phyloP scores from a whole-genome alignment of 768 basidiomycete species.

The Panaeolus cyanescens region DNA sequence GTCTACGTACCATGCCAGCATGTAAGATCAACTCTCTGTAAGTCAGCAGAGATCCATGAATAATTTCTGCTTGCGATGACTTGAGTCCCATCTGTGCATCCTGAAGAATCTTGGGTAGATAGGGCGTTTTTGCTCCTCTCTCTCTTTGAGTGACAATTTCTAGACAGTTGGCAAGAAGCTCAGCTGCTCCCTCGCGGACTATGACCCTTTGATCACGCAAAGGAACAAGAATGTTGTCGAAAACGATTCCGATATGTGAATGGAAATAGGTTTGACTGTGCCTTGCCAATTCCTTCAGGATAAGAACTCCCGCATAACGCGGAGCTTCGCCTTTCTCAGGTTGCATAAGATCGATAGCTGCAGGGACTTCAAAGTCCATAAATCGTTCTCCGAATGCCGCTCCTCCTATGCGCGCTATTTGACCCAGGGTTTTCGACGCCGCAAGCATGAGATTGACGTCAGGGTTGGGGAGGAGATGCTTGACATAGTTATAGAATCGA shows the following conservation, averaged over 20 bases:
- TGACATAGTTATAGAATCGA: slow-evolving; percentile 91
- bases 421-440: slow-evolving; percentile 89
- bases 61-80: slow-evolving; percentile 79
- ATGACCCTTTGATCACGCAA: slow-evolving; percentile 87
- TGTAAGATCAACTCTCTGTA: slow-evolving; percentile 90
- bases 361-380: slow-evolving; percentile 87
- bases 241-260: slow-evolving; percentile 82
- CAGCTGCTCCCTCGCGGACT: slow-evolving; percentile 91
- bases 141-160: slow-evolving; percentile 83
- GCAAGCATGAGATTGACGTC: slow-evolving; percentile 94
- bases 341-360: slow-evolving; percentile 78
- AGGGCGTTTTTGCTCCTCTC: slow-evolving; percentile 62
- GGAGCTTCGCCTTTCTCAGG: slow-evolving; percentile 81
- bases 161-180: slow-evolving; percentile 89
- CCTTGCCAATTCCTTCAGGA: slow-evolving; percentile 89
- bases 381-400: slow-evolving; percentile 84
- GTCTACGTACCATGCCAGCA: slow-evolving; percentile 81
- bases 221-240: slow-evolving; percentile 92
- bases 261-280: slow-evolving; percentile 89
- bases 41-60: slow-evolving; percentile 91
- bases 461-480: slow-evolving; percentile 85
- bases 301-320: slow-evolving; percentile 91
- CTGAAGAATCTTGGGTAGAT: slow-evolving; percentile 79
- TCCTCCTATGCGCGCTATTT: slow-evolving; percentile 84
- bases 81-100: slow-evolving; percentile 87